A percentile compares a stretch with the other conserved stretches of the same genome.
Conservation (phyloP, 345 rosid species). For the Lepidium africanum region DNA sequence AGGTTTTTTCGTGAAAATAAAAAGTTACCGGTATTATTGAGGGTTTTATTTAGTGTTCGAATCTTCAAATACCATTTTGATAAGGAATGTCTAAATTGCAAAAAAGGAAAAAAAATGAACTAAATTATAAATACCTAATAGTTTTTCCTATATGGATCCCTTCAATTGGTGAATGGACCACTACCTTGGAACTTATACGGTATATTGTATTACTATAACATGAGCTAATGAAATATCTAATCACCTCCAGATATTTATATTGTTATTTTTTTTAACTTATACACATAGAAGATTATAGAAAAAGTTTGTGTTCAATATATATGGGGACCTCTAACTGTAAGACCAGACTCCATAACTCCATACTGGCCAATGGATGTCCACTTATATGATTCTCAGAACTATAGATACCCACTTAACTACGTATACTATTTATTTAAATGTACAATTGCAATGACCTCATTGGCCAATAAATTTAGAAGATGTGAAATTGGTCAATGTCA, state of each 20-base stretch:
- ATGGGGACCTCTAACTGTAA: slow-evolving; percentile 21
- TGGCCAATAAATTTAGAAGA: background rate
- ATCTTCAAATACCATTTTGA: background rate
- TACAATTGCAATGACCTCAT: slow-evolving; percentile 14
- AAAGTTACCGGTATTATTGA: background rate
- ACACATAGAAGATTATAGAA: background rate
- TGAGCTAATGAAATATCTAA: slow-evolving; percentile 25
- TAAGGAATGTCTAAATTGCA: background rate
- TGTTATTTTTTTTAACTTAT: background rate
- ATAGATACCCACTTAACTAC: slow-evolving; percentile 28
- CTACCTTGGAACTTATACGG: background rate
- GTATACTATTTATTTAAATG: background rate
- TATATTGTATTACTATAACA: background rate
- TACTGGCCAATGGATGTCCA: slow-evolving; percentile 44
- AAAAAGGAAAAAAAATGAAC: background rate
- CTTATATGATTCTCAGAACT: slow-evolving; percentile 26
- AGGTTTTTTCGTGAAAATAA: too few relatives aligned
- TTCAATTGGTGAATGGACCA: slow-evolving; percentile 22
- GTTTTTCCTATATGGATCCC: slow-evolving; percentile 11
- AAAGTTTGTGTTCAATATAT: slow-evolving; percentile 4
- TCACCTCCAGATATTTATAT: slow-evolving; percentile 22
- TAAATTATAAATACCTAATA: background rate
- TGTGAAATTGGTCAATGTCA: slow-evolving; percentile 8
- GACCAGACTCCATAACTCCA: slow-evolving; percentile 16
- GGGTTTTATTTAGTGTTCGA: too few relatives aligned